phyloP scores from a whole-genome alignment of 306 rosid species.

The Psophocarpus tetragonolobus region DNA sequence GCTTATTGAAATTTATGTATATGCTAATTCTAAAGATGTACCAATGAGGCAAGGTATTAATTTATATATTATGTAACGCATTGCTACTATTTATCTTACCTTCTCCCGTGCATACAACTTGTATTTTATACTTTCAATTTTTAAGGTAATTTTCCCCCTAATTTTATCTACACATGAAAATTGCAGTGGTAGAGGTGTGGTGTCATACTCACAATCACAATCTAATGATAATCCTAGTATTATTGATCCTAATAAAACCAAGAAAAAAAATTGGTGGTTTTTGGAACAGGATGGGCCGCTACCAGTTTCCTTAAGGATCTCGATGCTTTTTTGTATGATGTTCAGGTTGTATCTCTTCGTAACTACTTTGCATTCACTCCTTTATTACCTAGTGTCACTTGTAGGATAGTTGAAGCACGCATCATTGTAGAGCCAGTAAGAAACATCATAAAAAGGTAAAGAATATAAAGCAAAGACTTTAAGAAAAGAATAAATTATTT shows the following conservation, averaged over 20 bases:
- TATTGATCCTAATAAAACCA: conserved; percentile 34
- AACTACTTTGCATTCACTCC: conserved; percentile 97
- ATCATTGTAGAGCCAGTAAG: conserved; percentile 95
- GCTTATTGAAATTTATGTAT: neutral
- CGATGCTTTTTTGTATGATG: conserved; percentile 76
- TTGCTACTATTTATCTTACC: neutral
- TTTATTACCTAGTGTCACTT: conserved; percentile 86
- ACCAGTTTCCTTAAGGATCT: conserved; percentile 84
- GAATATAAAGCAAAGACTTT: conserved; percentile 15
- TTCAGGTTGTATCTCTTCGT: conserved; percentile 84
- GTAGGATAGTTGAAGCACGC: conserved; percentile 95
- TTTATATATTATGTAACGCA: neutral
- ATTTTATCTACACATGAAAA: conserved; percentile 9
- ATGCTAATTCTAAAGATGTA: neutral
- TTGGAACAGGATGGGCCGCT: conserved; percentile 99
- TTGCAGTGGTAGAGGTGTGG: conserved; percentile 83
- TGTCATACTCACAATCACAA: conserved; percentile 73
- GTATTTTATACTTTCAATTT: neutral
- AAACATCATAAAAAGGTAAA: conserved; percentile 79
- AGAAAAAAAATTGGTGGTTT: conserved; percentile 78
- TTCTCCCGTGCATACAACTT: neutral
- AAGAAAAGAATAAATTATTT: neutral
- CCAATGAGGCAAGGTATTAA: neutral
- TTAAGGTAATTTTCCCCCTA: neutral
- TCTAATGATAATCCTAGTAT: conserved; percentile 42